Evolutionary conservation across 2,329 filamentous ascomycete species (phyloP), one percentile per base, ranked within the genome.

Genomic region (Penicillium verrucosum): DNA sequence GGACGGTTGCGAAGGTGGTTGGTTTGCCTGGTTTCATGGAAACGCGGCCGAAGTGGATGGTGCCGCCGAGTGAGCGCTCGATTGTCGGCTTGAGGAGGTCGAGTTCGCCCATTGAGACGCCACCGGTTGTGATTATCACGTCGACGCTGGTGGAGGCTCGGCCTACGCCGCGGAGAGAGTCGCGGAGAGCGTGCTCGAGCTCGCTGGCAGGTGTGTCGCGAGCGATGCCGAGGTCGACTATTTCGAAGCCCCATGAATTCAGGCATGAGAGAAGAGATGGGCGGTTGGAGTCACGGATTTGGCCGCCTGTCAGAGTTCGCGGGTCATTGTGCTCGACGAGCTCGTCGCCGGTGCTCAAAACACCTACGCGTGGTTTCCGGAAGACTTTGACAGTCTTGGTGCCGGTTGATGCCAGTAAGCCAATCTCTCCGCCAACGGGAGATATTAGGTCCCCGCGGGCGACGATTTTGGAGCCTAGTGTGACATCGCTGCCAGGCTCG

Each of bases 11-110:
- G 73, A 99, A 99, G 0, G 94, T 99, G 0, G 92, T 97, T 2
- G 94, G 94, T 75, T 97, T 99, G 5, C 94, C 94, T 0, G 94
- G 94, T 78, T 99, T 99, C 94, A 99, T 97, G 53, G 88, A 85
- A 3, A 99, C 94, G 3, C 94, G 88, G 25, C 94, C 94, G 66
- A 99, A 99, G 74, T 97, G 94, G 63, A 99, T 96, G 0, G 88
- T 94, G 8, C 94, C 94, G 55, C 92, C 91, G 1, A 99, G 83
- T 1, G 86, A 82, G 41, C 93, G 88, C 78, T 97, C 94, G 66
- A 99, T 90, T 0, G 93, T 97, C 0, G 94, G 93, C 73, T 99
- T 99, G 21, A 99, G 84, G 8, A 99, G 86, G 73, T 99, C 94
- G 2, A 97, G 85, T 76, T 99, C 94, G 55, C 94, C 94, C 94